Evolutionary conservation across 148 eudicot species (phyloP), one percentile per base, ranked within the genome.

Genomic region (Nepenthes gracilis): DNA sequence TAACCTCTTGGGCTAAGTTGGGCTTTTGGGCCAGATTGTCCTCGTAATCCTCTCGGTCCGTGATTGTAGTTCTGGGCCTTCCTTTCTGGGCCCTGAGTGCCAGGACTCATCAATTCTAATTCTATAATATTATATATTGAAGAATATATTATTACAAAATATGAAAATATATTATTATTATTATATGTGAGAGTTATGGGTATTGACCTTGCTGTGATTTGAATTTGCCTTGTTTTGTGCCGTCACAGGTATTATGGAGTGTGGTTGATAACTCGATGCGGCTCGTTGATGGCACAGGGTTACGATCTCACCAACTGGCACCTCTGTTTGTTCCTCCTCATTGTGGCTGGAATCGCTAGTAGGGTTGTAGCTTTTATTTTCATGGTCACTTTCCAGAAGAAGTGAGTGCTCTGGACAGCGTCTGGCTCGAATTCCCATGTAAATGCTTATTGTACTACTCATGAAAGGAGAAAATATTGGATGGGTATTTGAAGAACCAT

Each of bases 221-320:
- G 23, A 49, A 11, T 49, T 49, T 49, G 6, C 53, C 2, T 49
- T 6, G 3, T n/a, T 10, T 49, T 5, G 4, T 49, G 53, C 33
- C 47, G 1, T 8, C 47, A 43, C 77, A 93, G 96, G 81, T 93
- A 81, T 69, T 71, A 77, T 7, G 97, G 99, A 14, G 99, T 89
- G 49, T 94, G 97, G 97, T 65, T 94, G 57, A 81, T 94, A 58
- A 89, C 97, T 23, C 85, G 97, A 0, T 94, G 99, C 66, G 87
- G 87, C 32, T 74, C 81, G 1, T 57, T 94, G 70, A 65, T 73
- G 78, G 54, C 71, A 57, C 76, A 73, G 9, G 95, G 91, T 4
- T 94, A 84, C 55, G 70, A 75, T 59, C 79, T 89, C 13, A 61
- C 70, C 33, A 66, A 80, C 66, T 89, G 89, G 87, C 58, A 5